Base-by-base conservation (phyloP, 805 yeast species). In the Candida wancherniae region DNA sequence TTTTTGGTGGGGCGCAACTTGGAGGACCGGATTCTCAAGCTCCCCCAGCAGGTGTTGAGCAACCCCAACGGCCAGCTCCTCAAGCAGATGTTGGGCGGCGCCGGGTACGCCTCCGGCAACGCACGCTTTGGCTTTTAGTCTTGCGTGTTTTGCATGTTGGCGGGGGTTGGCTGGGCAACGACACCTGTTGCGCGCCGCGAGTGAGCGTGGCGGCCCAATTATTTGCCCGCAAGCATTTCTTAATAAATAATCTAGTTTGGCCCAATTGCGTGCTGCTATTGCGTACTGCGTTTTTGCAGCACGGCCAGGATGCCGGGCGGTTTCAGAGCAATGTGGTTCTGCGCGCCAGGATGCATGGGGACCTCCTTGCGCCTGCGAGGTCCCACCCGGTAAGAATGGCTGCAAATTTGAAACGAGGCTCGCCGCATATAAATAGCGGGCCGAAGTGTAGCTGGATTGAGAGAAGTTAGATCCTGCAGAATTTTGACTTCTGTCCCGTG, bases 1-100 rank as follows among this genome's bases (percentile, higher is more conserved):
- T 78, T 79, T 39, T 53, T 77, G 36, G 76, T 72, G 15, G 82
- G 79, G 5, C 58, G 61, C 35, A 65, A 58, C 29, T 60, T 80
- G 22, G 85, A 83, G 9, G 62, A 61, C 13, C 58, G 71, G 29
- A 77, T 79, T 14, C 50, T 66, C 22, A 51, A 60, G 12, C 60
- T 78, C 13, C 84, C 86, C 0, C 63, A 66, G 28, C 60, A 59
- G 22, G 84, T 63, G 9, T 72, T 63, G 40, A 47, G 45, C 26
- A 47, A 59, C 5, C 65, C 66, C 2, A 57, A 57, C 28, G 68
- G 67, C 4, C 58, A 51, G 29, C 33, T 58, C 36, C 49, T 63
- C 16, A 45, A 46, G 29, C 61, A 56, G 26, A 50, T 63, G 58
- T 39, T 62, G 15, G 61, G 64, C 14, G 46, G 43, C 3, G 28